Conservation (phyloP, 2,329 filamentous ascomycete genomes). For the Arthrinium phaeospermum region DNA sequence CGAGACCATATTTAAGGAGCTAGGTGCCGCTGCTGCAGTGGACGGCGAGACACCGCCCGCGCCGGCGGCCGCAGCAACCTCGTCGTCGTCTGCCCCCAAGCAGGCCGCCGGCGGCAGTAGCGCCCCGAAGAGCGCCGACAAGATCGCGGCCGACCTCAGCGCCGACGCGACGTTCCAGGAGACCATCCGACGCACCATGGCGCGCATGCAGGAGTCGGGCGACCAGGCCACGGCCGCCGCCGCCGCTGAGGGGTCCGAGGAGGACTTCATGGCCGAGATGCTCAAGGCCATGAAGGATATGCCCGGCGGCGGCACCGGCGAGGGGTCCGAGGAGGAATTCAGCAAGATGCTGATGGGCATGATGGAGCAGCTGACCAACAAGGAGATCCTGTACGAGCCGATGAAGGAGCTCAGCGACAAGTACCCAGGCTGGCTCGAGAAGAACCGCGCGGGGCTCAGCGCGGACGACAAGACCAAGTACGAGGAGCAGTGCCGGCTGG, state of each 20-base stretch:
- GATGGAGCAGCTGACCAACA: constrained; percentile 99
- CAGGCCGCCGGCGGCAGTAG: not conserved
- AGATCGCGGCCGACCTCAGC: constrained; percentile 42
- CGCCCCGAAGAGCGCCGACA: constrained; percentile 26
- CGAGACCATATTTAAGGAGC: constrained; percentile 76
- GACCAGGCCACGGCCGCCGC: constrained; percentile 83
- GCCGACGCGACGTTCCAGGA: constrained; percentile 82
- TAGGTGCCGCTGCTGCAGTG: constrained; percentile 58
- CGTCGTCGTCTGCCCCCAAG: constrained; percentile 26
- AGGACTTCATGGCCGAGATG: constrained; percentile 91
- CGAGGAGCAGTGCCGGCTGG: constrained; percentile 78
- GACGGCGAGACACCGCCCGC: constrained; percentile 34
- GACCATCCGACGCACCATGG: constrained; percentile 92
- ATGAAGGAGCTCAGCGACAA: constrained; percentile 97
- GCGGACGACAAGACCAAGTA: constrained; percentile 80
- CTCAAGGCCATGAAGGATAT: constrained; percentile 83
- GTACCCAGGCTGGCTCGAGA: constrained; percentile 86
- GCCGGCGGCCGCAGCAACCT: constrained; percentile 29
- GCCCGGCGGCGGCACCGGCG: constrained; percentile 49
- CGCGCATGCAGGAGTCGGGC: constrained; percentile 90
- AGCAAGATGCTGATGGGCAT: constrained; percentile 95
- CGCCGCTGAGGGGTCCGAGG: constrained; percentile 65
- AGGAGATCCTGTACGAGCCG: constrained; percentile 96
- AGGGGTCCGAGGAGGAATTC: constrained; percentile 78
- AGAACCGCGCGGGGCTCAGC: constrained; percentile 70